phyloP scores from a whole-genome alignment of 495 filamentous ascomycete species.

The Annulohypoxylon maeteangense region DNA sequence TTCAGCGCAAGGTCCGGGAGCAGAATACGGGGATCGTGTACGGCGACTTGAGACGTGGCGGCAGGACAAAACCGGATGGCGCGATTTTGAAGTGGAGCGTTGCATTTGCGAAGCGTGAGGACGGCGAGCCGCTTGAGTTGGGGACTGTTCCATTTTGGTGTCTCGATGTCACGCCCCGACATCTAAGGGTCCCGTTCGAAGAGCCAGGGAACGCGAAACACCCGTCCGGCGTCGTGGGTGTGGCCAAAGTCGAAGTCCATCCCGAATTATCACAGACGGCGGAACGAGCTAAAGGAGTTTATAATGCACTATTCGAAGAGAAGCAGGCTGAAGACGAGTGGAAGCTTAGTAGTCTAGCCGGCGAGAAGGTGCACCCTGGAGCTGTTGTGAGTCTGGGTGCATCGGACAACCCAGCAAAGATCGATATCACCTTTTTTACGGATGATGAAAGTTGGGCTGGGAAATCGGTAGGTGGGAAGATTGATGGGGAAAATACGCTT shows the following conservation, averaged over 20 bases:
- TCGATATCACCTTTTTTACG: slow-evolving; percentile 34
- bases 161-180: slow-evolving; percentile 62
- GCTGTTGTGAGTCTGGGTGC: slow-evolving; percentile 3
- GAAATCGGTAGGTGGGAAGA: slow-evolving; percentile 29
- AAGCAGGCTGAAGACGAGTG: not conserved
- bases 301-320: slow-evolving; percentile 44
- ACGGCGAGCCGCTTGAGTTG: slow-evolving; percentile 36
- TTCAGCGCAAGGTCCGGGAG: slow-evolving; percentile 43
- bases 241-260: slow-evolving; percentile 54
- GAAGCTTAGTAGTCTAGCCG: not conserved
- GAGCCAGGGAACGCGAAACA: slow-evolving; percentile 50
- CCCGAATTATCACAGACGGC: slow-evolving; percentile 37
- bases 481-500: slow-evolving; percentile 17
- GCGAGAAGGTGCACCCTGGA: slow-evolving; percentile 13
- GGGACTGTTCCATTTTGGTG: slow-evolving; percentile 65
- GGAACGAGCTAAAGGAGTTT: slow-evolving; percentile 38
- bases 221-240: slow-evolving; percentile 57
- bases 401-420: not conserved
- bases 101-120: slow-evolving; percentile 55
- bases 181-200: slow-evolving; percentile 55
- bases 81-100: slow-evolving; percentile 61
- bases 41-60: slow-evolving; percentile 53
- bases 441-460: slow-evolving; percentile 25
- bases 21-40: slow-evolving; percentile 53
- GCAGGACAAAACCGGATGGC: slow-evolving; percentile 58